These are phyloP conservation scores for Malassezia slooffiae DNA, from an alignment of 1,284 basidiomycete species.

Conservation along the genomic window DNA sequence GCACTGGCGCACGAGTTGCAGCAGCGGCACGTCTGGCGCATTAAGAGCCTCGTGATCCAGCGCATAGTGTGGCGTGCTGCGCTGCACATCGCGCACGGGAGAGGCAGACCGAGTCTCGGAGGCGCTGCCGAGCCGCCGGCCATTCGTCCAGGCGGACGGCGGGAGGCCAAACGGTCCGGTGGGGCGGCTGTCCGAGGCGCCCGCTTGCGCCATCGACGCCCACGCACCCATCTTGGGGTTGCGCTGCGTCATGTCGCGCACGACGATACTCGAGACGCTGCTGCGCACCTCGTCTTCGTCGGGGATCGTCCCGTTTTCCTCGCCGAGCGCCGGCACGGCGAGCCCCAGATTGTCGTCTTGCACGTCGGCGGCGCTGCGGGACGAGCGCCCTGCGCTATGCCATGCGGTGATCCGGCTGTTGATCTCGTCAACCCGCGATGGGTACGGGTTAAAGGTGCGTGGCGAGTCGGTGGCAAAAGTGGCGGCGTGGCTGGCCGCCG, in stretches of 20 bases:
- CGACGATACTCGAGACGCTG: slow-evolving; percentile 9
- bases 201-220: slow-evolving; percentile 8
- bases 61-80: too few relatives aligned
- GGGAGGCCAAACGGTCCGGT: too few relatives aligned
- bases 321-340: too few relatives aligned
- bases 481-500: too few relatives aligned
- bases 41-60: too few relatives aligned
- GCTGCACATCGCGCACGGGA: too few relatives aligned
- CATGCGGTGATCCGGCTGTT: slow-evolving; percentile 9
- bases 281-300: slow-evolving; percentile 1
- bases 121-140: too few relatives aligned
- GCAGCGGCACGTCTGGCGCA: too few relatives aligned
- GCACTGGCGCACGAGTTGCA: too few relatives aligned
- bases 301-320: background rate
- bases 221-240: slow-evolving; percentile 5
- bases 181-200: too few relatives aligned
- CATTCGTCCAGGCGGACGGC: too few relatives aligned
- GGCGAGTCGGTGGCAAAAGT: background rate
- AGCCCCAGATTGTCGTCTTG: background rate
- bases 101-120: too few relatives aligned
- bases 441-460: slow-evolving; percentile 1
- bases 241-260: slow-evolving; percentile 6
- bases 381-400: background rate
- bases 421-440: slow-evolving; percentile 8
- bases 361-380: background rate